Evolutionary conservation across 176 grass and related monocot genomes (phyloP).

Genomic region (Eragrostis nindensis): DNA sequence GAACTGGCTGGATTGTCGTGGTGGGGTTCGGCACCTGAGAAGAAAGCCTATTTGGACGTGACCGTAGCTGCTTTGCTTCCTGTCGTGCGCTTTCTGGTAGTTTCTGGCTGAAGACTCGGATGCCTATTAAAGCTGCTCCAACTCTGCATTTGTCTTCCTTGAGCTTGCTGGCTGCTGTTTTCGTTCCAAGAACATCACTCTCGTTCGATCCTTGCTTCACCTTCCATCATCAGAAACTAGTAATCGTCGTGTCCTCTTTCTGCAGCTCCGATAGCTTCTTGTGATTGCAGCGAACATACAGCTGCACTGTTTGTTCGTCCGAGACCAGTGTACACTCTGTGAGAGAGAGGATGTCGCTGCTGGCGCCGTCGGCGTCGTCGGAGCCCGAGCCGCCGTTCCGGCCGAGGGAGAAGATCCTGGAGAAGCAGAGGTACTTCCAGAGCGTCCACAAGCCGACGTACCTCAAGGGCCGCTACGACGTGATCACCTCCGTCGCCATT

Average conservation of each 20-base stretch:
- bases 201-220: neutral
- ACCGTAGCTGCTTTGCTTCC: neutral
- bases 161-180: neutral
- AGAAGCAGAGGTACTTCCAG: slow-evolving; percentile 76
- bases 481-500: slow-evolving; percentile 73
- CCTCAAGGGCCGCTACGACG: slow-evolving; percentile 72
- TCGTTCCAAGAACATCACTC: neutral
- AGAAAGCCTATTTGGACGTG: neutral
- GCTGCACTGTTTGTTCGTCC: too few species aligned
- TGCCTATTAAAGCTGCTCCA: neutral
- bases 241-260: neutral
- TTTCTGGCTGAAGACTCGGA: slow-evolving; percentile 17
- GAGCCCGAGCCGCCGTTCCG: slow-evolving; percentile 66
- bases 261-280: neutral
- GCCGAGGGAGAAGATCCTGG: slow-evolving; percentile 67
- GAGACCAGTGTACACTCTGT: neutral
- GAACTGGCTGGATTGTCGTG: slow-evolving; percentile 22
- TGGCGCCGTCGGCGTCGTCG: slow-evolving; percentile 2
- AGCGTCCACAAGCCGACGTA: slow-evolving; percentile 63
- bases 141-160: neutral
- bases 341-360: neutral
- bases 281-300: neutral
- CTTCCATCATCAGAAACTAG: neutral
- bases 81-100: slow-evolving; percentile 23
- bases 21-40: neutral